These are phyloP conservation scores for Phyllostachys edulis DNA, from an alignment of 176 grass and related monocot genomes.

Conservation along the genomic window DNA sequence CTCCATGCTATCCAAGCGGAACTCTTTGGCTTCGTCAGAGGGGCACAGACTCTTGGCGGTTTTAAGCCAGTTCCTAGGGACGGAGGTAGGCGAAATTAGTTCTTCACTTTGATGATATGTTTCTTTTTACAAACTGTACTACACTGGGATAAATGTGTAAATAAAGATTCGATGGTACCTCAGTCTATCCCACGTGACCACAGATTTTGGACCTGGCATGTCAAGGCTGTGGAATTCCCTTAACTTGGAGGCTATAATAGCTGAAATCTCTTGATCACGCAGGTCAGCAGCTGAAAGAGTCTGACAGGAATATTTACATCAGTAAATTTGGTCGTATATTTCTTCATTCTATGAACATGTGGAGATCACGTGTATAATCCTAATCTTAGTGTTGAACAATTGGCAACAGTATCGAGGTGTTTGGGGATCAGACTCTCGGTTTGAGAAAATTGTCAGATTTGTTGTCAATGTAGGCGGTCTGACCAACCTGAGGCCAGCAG, in stretches of 20 bases:
- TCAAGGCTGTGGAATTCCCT: constrained; percentile 84
- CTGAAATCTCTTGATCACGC: constrained; percentile 71
- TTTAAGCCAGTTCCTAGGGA: constrained; percentile 65
- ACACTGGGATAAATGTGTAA: background rate
- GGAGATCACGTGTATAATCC: too few species aligned
- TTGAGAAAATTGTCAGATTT: too few species aligned
- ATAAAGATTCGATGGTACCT: constrained; percentile 46
- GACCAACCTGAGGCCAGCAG: too few species aligned
- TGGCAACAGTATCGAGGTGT: too few species aligned
- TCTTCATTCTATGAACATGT: background rate
- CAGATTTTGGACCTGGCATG: constrained; percentile 68
- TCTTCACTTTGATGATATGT: background rate
- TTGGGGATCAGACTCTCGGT: too few species aligned
- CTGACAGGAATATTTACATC: constrained; percentile 30
- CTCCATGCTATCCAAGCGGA: constrained; percentile 58
- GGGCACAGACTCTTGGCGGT: constrained; percentile 55
- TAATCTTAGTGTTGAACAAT: too few species aligned
- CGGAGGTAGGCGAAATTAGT: constrained; percentile 24
- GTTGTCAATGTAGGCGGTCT: too few species aligned
- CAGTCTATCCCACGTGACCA: constrained; percentile 77
- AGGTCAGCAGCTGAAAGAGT: constrained; percentile 82
- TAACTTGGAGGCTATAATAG: constrained; percentile 64
- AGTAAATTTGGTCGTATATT: constrained; percentile 24
- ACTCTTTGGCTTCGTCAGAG: constrained; percentile 59
- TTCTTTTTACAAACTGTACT: background rate